These are phyloP conservation scores for Apiospora sp. DNA, from an alignment of 2,329 filamentous ascomycete species.

Conservation along the genomic window DNA sequence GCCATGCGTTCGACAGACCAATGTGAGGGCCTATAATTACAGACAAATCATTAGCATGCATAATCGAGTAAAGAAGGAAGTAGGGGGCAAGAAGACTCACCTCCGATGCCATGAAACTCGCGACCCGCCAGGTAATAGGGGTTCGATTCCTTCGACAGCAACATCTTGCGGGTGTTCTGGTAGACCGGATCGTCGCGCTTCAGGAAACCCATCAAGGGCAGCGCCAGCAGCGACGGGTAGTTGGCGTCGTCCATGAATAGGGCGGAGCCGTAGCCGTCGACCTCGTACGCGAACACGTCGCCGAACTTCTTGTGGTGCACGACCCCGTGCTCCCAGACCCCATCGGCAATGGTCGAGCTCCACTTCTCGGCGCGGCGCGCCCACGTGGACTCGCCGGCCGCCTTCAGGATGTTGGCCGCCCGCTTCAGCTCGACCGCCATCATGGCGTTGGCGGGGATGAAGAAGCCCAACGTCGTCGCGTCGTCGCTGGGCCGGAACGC, in stretches of 20 bases:
- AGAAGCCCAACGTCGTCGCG: conserved; percentile 91
- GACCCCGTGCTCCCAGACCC: conserved; percentile 86
- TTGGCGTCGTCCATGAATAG: conserved; percentile 93
- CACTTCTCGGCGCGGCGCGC: conserved; percentile 65
- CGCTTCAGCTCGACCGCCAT: conserved; percentile 89
- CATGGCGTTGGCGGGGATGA: conserved; percentile 96
- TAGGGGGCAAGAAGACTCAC: conserved; percentile 52
- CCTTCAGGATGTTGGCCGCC: conserved; percentile 73
- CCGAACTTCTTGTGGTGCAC: conserved; percentile 78
- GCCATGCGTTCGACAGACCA: conserved; percentile 91
- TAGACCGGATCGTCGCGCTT: conserved; percentile 73
- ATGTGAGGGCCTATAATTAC: conserved; percentile 66
- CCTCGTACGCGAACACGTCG: conserved; percentile 84
- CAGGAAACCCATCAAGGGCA: conserved; percentile 82
- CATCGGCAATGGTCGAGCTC: conserved; percentile 72
- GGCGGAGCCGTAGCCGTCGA: conserved; percentile 83
- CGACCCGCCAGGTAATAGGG: conserved; percentile 85
- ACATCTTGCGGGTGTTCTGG: conserved; percentile 82
- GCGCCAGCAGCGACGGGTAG: conserved; percentile 79
- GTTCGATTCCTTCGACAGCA: conserved; percentile 79
- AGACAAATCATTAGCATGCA: conserved; percentile 10
- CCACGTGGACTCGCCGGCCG: conserved; percentile 61
- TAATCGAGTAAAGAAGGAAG: conserved; percentile 21
- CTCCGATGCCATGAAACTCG: conserved; percentile 88
- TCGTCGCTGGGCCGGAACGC: conserved; percentile 96